A percentile compares a stretch with the other conserved stretches of the same genome.
Conservation (phyloP, 768 basidiomycete genomes). For the Lactarius evosmus region DNA sequence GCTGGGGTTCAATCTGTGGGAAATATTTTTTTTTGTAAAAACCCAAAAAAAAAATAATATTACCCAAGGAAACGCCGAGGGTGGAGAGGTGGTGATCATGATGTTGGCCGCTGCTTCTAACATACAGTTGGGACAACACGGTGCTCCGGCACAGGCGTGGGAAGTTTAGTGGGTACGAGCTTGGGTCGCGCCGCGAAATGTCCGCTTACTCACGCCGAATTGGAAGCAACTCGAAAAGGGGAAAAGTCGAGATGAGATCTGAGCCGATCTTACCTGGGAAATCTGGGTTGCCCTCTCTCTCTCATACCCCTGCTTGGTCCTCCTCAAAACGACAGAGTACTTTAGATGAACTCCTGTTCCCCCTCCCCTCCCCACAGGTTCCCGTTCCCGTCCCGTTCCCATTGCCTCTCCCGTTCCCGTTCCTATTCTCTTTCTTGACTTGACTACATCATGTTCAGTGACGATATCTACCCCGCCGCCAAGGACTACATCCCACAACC, state of each 20-base stretch:
- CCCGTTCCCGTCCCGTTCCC: constrained; percentile 16
- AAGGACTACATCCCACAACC: constrained; percentile 24
- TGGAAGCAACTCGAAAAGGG: constrained; percentile 17
- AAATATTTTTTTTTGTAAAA: constrained; percentile 1
- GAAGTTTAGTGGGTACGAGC: constrained; percentile 3
- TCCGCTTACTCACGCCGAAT: constrained; percentile 30
- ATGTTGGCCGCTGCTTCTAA: constrained; percentile 12
- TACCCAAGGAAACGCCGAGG: constrained; percentile 17
- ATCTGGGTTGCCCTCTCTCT: constrained; percentile 25
- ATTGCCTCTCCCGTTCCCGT: background rate
- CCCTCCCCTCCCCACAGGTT: constrained; percentile 14
- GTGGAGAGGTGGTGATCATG: constrained; percentile 14
- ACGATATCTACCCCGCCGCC: constrained; percentile 19
- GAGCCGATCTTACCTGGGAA: constrained; percentile 21
- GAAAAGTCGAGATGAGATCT: constrained; percentile 22
- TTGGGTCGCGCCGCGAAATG: constrained; percentile 30
- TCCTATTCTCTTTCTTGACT: background rate
- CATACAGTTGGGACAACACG: constrained; percentile 7
- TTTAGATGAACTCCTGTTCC: constrained; percentile 15
- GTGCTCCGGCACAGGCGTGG: constrained; percentile 15
- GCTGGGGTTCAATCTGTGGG: constrained; percentile 13
- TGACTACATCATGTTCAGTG: constrained; percentile 29
- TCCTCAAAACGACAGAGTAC: constrained; percentile 23
- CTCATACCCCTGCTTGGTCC: constrained; percentile 26
- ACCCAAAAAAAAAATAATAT: background rate